Percentiles rank a stretch among this genome's conserved stretches.
Conservation (phyloP, 371 early-diverging fungal genomes). For the Mucor racemosus region DNA sequence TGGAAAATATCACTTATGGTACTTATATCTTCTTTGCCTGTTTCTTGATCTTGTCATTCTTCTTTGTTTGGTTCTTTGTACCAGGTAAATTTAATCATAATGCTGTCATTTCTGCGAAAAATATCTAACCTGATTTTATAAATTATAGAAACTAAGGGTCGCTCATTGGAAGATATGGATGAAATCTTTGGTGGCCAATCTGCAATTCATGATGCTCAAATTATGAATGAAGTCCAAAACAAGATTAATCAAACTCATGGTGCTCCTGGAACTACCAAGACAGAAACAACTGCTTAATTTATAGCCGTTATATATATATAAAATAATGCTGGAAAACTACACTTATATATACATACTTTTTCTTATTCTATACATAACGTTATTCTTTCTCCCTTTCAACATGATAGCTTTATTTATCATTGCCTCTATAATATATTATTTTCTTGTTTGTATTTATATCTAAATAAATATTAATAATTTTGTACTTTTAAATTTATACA, state of each 20-base stretch:
- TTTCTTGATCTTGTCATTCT: conserved; percentile 40
- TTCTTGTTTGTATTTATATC: too few species aligned
- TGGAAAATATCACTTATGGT: conserved; percentile 64
- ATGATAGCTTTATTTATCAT: neutral
- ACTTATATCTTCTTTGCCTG: conserved; percentile 63
- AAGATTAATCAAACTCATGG: conserved; percentile 13
- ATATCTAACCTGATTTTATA: neutral
- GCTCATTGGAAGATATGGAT: conserved; percentile 59
- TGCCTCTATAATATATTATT: too few species aligned
- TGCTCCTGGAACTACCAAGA: neutral
- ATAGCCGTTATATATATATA: neutral
- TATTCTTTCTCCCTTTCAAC: too few species aligned
- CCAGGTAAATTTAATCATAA: conserved; percentile 23
- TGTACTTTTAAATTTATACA: too few species aligned
- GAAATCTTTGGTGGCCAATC: conserved; percentile 49
- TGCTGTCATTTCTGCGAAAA: neutral
- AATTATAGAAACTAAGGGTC: conserved; percentile 51
- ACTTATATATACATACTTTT: too few species aligned
- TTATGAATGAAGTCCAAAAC: conserved; percentile 29
- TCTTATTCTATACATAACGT: too few species aligned
- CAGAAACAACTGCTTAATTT: conserved; percentile 9
- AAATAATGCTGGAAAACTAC: neutral
- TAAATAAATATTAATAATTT: too few species aligned
- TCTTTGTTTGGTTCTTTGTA: conserved; percentile 42
- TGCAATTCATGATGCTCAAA: conserved; percentile 30